Evolutionary conservation across 805 yeast genomes (phyloP).

Genomic region (Wickerhamomyces tratensis): DNA sequence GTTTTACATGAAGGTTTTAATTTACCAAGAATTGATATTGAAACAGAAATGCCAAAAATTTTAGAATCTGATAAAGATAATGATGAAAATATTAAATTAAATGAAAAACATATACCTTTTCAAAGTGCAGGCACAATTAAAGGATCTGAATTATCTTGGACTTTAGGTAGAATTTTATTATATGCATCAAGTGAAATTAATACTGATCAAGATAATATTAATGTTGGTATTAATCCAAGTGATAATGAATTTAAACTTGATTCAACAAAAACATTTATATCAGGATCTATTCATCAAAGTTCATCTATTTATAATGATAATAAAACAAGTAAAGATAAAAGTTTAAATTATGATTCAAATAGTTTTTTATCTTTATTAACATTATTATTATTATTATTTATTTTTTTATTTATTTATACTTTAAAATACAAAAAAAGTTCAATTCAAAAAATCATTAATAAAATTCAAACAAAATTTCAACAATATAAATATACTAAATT

Average conservation of each 20-base stretch:
- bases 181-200: conserved; percentile 67
- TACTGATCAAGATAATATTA: conserved; percentile 3
- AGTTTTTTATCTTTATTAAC: neutral
- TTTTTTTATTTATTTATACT: conserved; percentile 3
- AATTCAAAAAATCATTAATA: conserved; percentile 6
- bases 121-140: conserved; percentile 73
- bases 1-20: conserved; percentile 89
- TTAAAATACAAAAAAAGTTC: conserved; percentile 5
- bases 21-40: conserved; percentile 63
- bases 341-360: neutral
- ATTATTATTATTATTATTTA: too few relatives aligned
- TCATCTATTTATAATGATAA: neutral
- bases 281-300: conserved; percentile 6
- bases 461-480: conserved; percentile 8
- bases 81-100: conserved; percentile 3
- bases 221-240: conserved; percentile 17
- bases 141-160: conserved; percentile 91
- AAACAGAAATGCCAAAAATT: conserved; percentile 21
- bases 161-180: conserved; percentile 77
- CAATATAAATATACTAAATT: conserved; percentile 13
- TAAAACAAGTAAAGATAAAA: neutral
- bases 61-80: too few relatives aligned
- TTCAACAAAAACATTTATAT: conserved; percentile 4
- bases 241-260: conserved; percentile 17
- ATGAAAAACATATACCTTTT: conserved; percentile 46